A percentile compares a stretch with the other conserved stretches of the same genome.
These are phyloP conservation scores for Ogataea paraovalis DNA, from an alignment of 805 yeast genomes.

Conservation along the genomic window DNA sequence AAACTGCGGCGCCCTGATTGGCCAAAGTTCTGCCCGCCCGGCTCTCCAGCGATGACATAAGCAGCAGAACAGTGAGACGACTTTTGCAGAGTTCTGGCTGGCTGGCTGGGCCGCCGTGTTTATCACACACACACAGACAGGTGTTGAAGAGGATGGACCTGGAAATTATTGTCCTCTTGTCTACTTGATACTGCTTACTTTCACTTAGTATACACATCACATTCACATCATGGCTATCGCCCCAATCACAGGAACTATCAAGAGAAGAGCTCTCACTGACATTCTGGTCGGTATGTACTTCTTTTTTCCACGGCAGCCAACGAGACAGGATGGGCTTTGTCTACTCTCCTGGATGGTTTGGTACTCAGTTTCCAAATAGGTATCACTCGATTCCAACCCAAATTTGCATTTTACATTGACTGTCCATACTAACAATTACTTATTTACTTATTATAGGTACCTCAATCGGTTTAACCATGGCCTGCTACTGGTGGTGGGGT, in stretches of 20 bases:
- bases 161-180: too few species aligned
- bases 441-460: conserved; percentile 15
- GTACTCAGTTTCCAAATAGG: too few species aligned
- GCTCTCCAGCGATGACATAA: too few species aligned
- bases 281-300: conserved; percentile 59
- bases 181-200: too few species aligned
- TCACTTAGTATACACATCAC: too few species aligned
- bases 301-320: background rate
- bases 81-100: background rate
- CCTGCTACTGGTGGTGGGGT: conserved; percentile 80
- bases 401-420: too few species aligned
- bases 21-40: background rate
- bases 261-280: conserved; percentile 77
- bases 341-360: background rate
- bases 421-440: conserved; percentile 11
- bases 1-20: background rate
- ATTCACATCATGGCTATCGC: conserved; percentile 60
- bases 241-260: conserved; percentile 81
- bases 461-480: conserved; percentile 42
- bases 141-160: too few species aligned
- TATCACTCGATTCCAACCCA: too few species aligned
- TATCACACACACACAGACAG: too few species aligned
- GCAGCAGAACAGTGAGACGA: background rate
- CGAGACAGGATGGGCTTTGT: background rate
- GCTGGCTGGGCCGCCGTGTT: background rate